Evolutionary conservation across 345 rosid species (phyloP).

Genomic region (Diplotaxis tenuifolia): DNA sequence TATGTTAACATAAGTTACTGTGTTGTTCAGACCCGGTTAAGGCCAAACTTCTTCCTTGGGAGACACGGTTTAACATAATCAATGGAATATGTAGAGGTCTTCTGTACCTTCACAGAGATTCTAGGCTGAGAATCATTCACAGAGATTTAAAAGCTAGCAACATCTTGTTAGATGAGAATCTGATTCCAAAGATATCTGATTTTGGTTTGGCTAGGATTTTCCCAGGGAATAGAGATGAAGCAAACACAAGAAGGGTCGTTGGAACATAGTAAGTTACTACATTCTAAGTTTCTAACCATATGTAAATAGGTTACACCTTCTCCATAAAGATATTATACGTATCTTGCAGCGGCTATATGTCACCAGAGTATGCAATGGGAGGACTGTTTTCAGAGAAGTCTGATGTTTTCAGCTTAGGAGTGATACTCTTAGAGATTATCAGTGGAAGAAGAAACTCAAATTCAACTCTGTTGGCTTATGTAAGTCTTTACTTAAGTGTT

Average conservation of each 20-base stretch:
- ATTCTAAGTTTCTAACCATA: not conserved
- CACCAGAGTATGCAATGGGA: slow-evolving; percentile 29
- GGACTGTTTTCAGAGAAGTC: slow-evolving; percentile 49
- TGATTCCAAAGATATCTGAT: slow-evolving; percentile 50
- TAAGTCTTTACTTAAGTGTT: slow-evolving; percentile 28
- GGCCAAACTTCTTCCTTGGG: slow-evolving; percentile 2
- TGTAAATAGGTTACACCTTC: slow-evolving; percentile 18
- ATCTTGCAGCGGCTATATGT: not conserved
- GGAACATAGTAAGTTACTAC: slow-evolving; percentile 44
- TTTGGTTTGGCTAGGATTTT: slow-evolving; percentile 55
- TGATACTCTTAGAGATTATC: slow-evolving; percentile 43
- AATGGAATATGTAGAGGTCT: slow-evolving; percentile 16
- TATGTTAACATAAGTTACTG: not conserved
- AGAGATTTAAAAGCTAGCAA: slow-evolving; percentile 8
- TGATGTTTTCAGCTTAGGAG: slow-evolving; percentile 47
- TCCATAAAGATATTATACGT: not conserved
- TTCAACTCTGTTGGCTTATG: slow-evolving; percentile 36
- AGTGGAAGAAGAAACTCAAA: slow-evolving; percentile 44
- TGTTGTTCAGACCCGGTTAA: not conserved
- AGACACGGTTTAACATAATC: slow-evolving; percentile 6
- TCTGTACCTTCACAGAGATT: slow-evolving; percentile 20
- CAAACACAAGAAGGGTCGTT: slow-evolving; percentile 45
- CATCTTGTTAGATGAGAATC: slow-evolving; percentile 44
- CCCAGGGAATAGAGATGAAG: slow-evolving; percentile 39
- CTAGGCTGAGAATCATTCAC: slow-evolving; percentile 12